Percentiles rank a stretch among this genome's conserved stretches.
Conservation (phyloP, 495 filamentous ascomycete genomes). For the Daldinia grandis region DNA sequence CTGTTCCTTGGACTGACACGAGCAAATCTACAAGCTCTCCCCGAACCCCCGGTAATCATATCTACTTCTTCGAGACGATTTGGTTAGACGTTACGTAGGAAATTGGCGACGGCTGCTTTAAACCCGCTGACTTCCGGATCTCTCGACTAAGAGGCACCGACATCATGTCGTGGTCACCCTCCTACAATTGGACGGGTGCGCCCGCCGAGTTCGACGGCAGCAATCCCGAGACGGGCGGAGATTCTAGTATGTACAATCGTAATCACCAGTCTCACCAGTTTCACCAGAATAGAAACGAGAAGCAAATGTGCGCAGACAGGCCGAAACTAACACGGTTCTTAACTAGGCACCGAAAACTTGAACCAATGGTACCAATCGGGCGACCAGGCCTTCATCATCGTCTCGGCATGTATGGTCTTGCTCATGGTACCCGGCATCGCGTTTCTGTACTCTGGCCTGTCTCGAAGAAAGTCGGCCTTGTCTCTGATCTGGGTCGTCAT, state of each 20-base stretch:
- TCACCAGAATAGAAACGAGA: neutral
- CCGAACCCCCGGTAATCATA: neutral
- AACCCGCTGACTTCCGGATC: neutral
- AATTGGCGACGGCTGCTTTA: neutral
- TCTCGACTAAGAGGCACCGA: constrained; percentile 9
- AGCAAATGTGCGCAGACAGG: neutral
- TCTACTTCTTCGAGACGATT: neutral
- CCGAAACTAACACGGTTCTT: constrained; percentile 20
- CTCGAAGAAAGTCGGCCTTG: constrained; percentile 92
- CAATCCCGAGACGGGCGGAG: constrained; percentile 72
- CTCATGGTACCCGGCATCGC: constrained; percentile 95
- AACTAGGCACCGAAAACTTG: constrained; percentile 72
- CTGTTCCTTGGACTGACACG: constrained; percentile 1
- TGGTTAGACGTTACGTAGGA: neutral
- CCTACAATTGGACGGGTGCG: constrained; percentile 82
- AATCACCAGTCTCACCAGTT: neutral
- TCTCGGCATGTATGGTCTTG: constrained; percentile 93
- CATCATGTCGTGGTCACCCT: constrained; percentile 63
- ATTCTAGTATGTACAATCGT: constrained; percentile 73
- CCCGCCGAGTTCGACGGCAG: constrained; percentile 81
- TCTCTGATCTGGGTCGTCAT: constrained; percentile 96
- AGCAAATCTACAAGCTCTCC: neutral
- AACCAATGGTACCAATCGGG: constrained; percentile 82
- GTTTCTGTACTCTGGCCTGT: constrained; percentile 97
- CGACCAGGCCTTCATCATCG: constrained; percentile 84